Evolutionary conservation across 805 yeast species (phyloP).

Genomic region (Metschnikowia drakensbergensis): DNA sequence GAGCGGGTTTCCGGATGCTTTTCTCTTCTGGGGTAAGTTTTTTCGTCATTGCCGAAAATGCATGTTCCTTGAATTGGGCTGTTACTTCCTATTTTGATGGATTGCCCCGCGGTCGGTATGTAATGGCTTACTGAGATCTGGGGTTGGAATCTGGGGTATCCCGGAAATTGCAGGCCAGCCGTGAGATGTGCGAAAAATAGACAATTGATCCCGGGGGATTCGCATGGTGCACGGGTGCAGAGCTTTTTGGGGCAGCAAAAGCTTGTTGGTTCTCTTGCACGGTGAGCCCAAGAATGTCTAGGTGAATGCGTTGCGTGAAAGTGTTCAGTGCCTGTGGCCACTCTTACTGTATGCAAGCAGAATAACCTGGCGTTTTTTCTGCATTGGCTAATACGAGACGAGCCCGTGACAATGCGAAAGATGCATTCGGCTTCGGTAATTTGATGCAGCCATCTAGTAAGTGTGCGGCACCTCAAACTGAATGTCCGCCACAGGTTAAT

Average conservation of each 20-base stretch:
- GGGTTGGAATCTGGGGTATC: constrained; percentile 21
- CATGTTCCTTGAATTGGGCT: neutral
- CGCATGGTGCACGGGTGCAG: neutral
- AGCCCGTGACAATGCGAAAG: no score
- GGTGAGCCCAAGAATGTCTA: neutral
- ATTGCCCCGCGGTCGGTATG: neutral
- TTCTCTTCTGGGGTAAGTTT: constrained; percentile 53
- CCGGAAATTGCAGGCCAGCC: constrained; percentile 16
- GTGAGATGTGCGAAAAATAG: constrained; percentile 3
- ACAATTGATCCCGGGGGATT: constrained; percentile 5
- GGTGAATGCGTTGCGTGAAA: neutral
- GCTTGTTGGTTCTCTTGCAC: neutral
- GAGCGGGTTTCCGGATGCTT: constrained; percentile 54
- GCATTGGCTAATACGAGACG: no score
- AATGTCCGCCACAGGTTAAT: no score
- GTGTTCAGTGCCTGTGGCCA: no score
- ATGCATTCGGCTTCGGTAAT: no score
- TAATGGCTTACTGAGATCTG: neutral
- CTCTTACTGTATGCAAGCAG: no score
- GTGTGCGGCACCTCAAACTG: no score
- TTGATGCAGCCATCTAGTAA: no score
- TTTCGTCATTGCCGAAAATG: constrained; percentile 51
- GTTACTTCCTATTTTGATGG: neutral
- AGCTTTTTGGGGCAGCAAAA: neutral
- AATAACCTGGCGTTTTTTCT: no score